phyloP scores from a whole-genome alignment of 495 filamentous ascomycete species.

The Neurospora intermedia region DNA sequence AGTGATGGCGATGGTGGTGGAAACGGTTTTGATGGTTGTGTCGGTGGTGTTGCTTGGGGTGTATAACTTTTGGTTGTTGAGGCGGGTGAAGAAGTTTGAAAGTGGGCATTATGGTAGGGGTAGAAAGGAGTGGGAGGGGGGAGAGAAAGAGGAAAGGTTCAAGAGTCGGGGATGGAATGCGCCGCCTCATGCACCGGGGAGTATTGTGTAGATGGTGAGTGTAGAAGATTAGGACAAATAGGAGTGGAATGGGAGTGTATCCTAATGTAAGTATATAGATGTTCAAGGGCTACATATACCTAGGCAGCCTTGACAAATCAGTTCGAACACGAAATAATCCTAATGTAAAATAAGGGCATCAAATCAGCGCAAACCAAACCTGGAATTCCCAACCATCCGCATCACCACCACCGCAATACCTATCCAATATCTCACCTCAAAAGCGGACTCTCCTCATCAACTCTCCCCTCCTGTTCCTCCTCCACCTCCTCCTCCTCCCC shows the following conservation, averaged over 20 bases:
- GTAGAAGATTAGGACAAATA: not conserved
- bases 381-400: not conserved
- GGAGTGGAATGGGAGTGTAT: not conserved
- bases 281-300: not conserved
- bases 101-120: not conserved
- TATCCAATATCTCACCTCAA: conserved; percentile 1
- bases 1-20: conserved; percentile 25
- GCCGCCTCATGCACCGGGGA: conserved; percentile 9
- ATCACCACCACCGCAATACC: not conserved
- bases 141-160: not conserved
- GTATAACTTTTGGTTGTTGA: conserved; percentile 25
- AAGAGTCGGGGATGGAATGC: not conserved
- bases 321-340: not conserved
- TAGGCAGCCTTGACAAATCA: not conserved
- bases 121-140: not conserved
- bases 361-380: not conserved
- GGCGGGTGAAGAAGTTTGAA: conserved; percentile 15
- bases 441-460: conserved; percentile 10
- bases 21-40: conserved; percentile 12
- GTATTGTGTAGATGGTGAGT: conserved; percentile 6
- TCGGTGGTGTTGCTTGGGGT: conserved; percentile 19
- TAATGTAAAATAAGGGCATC: not conserved
- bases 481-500: not conserved
- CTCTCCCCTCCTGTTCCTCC: not conserved
- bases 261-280: too few species aligned